phyloP scores from a whole-genome alignment of 306 rosid species.

The Acacia melanoxylon region DNA sequence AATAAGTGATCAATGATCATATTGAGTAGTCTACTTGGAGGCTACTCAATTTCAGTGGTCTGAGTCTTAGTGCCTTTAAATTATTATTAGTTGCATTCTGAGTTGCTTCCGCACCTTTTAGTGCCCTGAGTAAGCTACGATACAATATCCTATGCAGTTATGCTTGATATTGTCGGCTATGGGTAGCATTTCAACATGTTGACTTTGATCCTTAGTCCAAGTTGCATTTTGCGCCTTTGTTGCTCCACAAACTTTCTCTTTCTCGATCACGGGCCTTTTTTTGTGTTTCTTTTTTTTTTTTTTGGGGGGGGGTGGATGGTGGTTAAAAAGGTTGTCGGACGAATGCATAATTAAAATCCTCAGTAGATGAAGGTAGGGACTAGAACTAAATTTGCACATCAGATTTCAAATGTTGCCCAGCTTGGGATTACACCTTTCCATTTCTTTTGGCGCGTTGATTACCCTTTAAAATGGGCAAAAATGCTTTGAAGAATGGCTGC shows the following conservation, averaged over 20 bases:
- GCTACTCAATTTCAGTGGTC: background rate
- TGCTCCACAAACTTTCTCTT: background rate
- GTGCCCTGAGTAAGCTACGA: background rate
- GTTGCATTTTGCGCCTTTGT: background rate
- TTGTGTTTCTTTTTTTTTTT: too few species aligned
- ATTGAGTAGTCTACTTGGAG: background rate
- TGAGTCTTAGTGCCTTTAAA: background rate
- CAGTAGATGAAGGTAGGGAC: background rate
- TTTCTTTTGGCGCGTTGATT: background rate
- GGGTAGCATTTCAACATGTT: background rate
- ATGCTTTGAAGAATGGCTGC: conserved; percentile 18
- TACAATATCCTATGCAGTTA: too few species aligned
- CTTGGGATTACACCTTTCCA: background rate
- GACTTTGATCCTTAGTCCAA: background rate
- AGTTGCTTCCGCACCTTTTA: background rate
- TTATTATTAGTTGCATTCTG: background rate
- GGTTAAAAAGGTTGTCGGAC: background rate
- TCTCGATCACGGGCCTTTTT: background rate
- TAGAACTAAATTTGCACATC: background rate
- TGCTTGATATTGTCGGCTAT: background rate
- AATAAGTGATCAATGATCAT: background rate
- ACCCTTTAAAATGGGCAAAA: conserved; percentile 22
- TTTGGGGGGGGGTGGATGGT: background rate
- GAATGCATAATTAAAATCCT: conserved; percentile 14
- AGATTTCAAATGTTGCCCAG: background rate